phyloP scores from a whole-genome alignment of 352 stramenopile genomes.

The Blastocystis sp. region DNA sequence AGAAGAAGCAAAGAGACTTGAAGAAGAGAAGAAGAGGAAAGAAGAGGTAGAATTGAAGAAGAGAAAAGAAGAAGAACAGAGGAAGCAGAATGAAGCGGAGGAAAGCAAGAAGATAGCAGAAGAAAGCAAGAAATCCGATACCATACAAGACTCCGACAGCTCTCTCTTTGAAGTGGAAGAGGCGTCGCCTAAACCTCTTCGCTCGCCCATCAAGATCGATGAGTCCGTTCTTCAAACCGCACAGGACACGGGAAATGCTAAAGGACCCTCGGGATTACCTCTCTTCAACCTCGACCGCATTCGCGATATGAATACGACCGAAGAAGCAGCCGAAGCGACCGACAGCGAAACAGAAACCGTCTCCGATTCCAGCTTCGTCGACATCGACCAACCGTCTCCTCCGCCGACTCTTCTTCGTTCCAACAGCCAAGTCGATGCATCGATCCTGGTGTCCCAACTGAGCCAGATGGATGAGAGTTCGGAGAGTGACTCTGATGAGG shows the following conservation, averaged over 20 bases:
- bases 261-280: neutral
- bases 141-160: neutral
- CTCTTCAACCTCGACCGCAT: neutral
- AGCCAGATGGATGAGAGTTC: conserved; percentile 28
- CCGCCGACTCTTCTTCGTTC: neutral
- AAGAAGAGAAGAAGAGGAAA: neutral
- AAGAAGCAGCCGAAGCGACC: neutral
- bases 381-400: too few species aligned
- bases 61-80: neutral
- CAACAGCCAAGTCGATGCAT: neutral
- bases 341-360: too few species aligned
- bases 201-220: neutral
- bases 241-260: neutral
- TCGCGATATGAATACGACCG: neutral
- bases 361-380: too few species aligned
- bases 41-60: neutral
- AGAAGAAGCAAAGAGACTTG: neutral
- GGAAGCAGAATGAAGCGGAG: neutral
- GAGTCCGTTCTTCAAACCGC: neutral
- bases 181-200: neutral
- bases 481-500: neutral
- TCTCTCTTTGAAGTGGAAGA: neutral
- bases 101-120: neutral
- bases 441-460: conserved; percentile 3
- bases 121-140: neutral